Conservation (phyloP, 2,329 filamentous ascomycete species). For the Diaporthe australafricana region DNA sequence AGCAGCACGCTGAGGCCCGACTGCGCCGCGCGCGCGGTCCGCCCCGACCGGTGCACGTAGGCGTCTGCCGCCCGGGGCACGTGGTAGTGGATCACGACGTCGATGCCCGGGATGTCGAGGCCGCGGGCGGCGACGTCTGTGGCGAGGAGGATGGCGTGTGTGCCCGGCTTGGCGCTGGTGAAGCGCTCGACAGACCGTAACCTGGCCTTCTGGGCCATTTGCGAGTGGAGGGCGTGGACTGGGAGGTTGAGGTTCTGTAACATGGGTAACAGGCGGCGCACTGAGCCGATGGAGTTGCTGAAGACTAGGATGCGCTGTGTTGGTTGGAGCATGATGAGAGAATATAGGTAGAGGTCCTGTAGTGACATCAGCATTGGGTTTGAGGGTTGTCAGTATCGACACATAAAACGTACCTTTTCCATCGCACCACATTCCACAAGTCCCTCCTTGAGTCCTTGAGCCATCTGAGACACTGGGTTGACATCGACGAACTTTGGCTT, state of each 20-base stretch:
- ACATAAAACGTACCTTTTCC: slow-evolving; percentile 76
- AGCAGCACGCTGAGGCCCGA: slow-evolving; percentile 87
- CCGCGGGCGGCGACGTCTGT: slow-evolving; percentile 95
- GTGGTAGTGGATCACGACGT: slow-evolving; percentile 95
- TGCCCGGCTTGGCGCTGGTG: slow-evolving; percentile 68
- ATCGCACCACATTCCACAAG: slow-evolving; percentile 91
- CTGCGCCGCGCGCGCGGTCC: slow-evolving; percentile 86
- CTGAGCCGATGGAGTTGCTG: slow-evolving; percentile 94
- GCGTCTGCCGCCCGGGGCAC: slow-evolving; percentile 90
- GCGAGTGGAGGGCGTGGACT: slow-evolving; percentile 85
- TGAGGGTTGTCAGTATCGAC: slow-evolving; percentile 34
- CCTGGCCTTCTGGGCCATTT: slow-evolving; percentile 96
- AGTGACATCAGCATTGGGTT: slow-evolving; percentile 38
- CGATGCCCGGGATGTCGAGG: slow-evolving; percentile 90
- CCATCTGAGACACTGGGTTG: slow-evolving; percentile 91
- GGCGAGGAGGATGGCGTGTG: slow-evolving; percentile 80
- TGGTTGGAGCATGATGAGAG: slow-evolving; percentile 84
- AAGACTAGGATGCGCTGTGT: slow-evolving; percentile 88
- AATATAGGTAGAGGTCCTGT: slow-evolving; percentile 91
- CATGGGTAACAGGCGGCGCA: slow-evolving; percentile 86
- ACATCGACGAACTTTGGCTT: slow-evolving; percentile 92
- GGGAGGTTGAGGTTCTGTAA: slow-evolving; percentile 85
- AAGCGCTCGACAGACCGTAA: slow-evolving; percentile 94
- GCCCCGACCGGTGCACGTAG: slow-evolving; percentile 95
- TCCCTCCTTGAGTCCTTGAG: slow-evolving; percentile 85